A percentile compares a stretch with the other conserved stretches of the same genome.
Evolutionary conservation across 176 grass and related monocot species (phyloP).

Genomic region (Zoysia japonica): DNA sequence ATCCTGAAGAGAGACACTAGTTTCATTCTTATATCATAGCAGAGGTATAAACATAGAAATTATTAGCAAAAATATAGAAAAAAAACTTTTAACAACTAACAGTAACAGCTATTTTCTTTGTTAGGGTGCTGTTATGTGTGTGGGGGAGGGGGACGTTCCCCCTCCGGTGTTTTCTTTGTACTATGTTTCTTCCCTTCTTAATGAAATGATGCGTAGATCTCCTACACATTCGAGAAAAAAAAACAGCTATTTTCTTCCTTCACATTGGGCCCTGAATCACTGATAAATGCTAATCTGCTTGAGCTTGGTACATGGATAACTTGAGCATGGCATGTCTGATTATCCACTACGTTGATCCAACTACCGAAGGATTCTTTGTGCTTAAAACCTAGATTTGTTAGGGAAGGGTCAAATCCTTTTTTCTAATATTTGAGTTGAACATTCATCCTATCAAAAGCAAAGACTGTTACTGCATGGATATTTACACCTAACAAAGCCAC

Average conservation of each 20-base stretch:
- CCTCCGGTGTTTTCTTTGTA: too few species aligned
- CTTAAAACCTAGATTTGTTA: conserved; percentile 14
- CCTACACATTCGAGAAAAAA: too few species aligned
- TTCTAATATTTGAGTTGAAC: conserved; percentile 1
- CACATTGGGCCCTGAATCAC: background rate
- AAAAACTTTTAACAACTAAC: background rate
- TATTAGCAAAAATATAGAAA: conserved; percentile 1
- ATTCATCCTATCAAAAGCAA: conserved; percentile 12
- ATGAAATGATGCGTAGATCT: too few species aligned
- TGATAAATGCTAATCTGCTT: conserved; percentile 7
- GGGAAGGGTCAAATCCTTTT: background rate
- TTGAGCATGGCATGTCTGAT: background rate
- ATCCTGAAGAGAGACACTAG: conserved; percentile 51
- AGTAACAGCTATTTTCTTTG: too few species aligned
- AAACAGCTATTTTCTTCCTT: too few species aligned
- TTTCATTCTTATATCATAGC: conserved; percentile 22
- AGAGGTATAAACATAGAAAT: background rate
- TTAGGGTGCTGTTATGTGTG: too few species aligned
- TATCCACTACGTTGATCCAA: background rate
- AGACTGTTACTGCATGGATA: background rate
- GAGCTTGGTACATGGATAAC: background rate
- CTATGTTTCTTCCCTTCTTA: too few species aligned
- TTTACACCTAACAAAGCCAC: background rate
- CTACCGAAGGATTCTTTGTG: background rate
- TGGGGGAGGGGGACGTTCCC: too few species aligned